Percentiles rank a stretch among this genome's conserved stretches.
These are phyloP conservation scores for Aspergillus fischeri DNA, from an alignment of 2,329 filamentous ascomycete species.

Conservation along the genomic window DNA sequence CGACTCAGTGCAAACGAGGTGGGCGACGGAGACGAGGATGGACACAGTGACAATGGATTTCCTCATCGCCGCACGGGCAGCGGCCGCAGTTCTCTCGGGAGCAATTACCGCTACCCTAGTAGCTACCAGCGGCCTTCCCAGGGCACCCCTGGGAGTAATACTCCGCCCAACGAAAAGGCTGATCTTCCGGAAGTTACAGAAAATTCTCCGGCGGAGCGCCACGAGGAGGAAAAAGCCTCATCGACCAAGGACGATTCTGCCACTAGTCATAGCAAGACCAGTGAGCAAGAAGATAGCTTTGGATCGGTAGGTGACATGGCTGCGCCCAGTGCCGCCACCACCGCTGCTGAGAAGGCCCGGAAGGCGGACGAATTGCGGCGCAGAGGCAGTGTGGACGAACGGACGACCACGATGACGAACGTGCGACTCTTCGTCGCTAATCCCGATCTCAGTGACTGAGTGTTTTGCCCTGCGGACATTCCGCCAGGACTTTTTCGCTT, in stretches of 20 bases:
- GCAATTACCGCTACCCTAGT: conserved; percentile 41
- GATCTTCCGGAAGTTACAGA: conserved; percentile 42
- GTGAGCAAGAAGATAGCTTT: conserved; percentile 50
- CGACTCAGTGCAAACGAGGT: conserved; percentile 93
- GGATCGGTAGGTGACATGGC: conserved; percentile 52
- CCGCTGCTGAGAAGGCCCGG: conserved; percentile 37
- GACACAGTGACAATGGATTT: conserved; percentile 34
- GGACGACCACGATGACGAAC: conserved; percentile 45
- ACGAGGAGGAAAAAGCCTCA: conserved; percentile 25
- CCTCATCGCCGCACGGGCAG: conserved; percentile 54
- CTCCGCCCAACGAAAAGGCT: conserved; percentile 46
- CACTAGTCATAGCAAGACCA: conserved; percentile 29
- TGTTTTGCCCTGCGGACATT: neutral
- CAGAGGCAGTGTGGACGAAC: conserved; percentile 47
- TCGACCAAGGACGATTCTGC: conserved; percentile 27
- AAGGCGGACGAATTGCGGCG: conserved; percentile 43
- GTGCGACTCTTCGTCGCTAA: conserved; percentile 47
- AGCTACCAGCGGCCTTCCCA: conserved; percentile 41
- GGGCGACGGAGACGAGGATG: conserved; percentile 74
- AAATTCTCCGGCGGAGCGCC: conserved; percentile 28
- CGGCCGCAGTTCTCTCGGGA: conserved; percentile 55
- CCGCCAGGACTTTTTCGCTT: neutral
- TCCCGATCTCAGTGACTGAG: conserved; percentile 42
- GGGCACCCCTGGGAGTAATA: conserved; percentile 48
- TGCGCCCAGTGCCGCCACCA: conserved; percentile 38